These are phyloP conservation scores for Ceratocystis huliohia DNA, from an alignment of 2,329 filamentous ascomycete species.

Conservation along the genomic window DNA sequence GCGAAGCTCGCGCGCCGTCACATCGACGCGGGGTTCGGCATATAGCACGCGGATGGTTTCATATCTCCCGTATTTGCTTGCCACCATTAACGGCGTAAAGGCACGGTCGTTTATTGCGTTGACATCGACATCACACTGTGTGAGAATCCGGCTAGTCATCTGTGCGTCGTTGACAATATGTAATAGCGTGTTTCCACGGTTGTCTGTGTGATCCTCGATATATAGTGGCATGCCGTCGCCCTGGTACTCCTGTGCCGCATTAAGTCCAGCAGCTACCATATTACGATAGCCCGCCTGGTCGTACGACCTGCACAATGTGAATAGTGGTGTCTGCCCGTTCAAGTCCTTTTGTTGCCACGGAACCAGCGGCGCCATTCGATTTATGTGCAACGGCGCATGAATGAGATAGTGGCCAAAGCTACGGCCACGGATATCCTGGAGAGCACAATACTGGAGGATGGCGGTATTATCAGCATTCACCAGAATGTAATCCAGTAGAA, in stretches of 20 bases:
- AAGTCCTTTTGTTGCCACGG: slow-evolving; percentile 88
- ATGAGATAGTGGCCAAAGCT: slow-evolving; percentile 95
- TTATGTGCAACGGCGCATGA: slow-evolving; percentile 71
- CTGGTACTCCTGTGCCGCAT: slow-evolving; percentile 61
- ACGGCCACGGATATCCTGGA: slow-evolving; percentile 72
- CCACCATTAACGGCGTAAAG: slow-evolving; percentile 94
- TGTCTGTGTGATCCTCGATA: slow-evolving; percentile 82
- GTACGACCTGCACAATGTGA: slow-evolving; percentile 88
- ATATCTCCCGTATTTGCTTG: slow-evolving; percentile 91
- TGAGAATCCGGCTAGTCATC: slow-evolving; percentile 61
- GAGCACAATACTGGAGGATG: slow-evolving; percentile 55
- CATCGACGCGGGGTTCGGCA: slow-evolving; percentile 73
- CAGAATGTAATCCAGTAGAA: slow-evolving; percentile 59
- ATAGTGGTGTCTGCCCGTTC: slow-evolving; percentile 94
- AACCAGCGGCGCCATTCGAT: slow-evolving; percentile 60
- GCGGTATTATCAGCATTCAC: slow-evolving; percentile 41
- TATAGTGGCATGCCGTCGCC: slow-evolving; percentile 69
- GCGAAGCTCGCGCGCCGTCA: slow-evolving; percentile 68
- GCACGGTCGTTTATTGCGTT: slow-evolving; percentile 91
- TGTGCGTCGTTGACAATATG: slow-evolving; percentile 84
- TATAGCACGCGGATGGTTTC: slow-evolving; percentile 87
- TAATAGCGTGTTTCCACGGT: slow-evolving; percentile 86
- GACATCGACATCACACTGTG: slow-evolving; percentile 82
- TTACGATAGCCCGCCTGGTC: slow-evolving; percentile 74
- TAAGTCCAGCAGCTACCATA: slow-evolving; percentile 77